Conservation (phyloP, 2,329 filamentous ascomycete species). For the Arthrocladium fulminans region DNA sequence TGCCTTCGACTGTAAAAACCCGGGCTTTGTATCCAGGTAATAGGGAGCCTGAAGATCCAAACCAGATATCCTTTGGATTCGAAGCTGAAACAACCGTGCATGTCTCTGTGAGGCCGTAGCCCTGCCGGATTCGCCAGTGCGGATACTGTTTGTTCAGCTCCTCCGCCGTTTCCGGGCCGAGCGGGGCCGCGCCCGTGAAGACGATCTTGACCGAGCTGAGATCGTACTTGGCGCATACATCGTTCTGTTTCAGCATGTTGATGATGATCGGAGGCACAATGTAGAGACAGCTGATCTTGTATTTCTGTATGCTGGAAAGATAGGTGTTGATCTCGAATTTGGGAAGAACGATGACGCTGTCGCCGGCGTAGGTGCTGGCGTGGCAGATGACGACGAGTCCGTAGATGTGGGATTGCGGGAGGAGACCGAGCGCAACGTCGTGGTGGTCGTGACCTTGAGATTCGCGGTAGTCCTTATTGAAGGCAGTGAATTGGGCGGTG, state of each 20-base stretch:
- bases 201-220: slow-evolving; percentile 56
- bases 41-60: slow-evolving; percentile 64
- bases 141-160: slow-evolving; percentile 56
- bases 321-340: slow-evolving; percentile 66
- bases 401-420: slow-evolving; percentile 78
- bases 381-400: slow-evolving; percentile 63
- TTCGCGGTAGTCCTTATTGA: slow-evolving; percentile 39
- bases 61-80: slow-evolving; percentile 51
- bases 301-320: slow-evolving; percentile 56
- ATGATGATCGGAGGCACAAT: slow-evolving; percentile 78
- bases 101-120: slow-evolving; percentile 73
- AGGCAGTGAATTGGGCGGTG: slow-evolving; percentile 52
- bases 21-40: slow-evolving; percentile 57
- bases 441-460: slow-evolving; percentile 36
- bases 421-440: slow-evolving; percentile 55
- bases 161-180: slow-evolving; percentile 62
- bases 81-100: slow-evolving; percentile 59
- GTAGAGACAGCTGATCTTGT: slow-evolving; percentile 59
- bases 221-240: slow-evolving; percentile 57
- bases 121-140: slow-evolving; percentile 58
- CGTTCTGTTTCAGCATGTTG: slow-evolving; percentile 57
- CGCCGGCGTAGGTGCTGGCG: slow-evolving; percentile 58
- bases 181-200: slow-evolving; percentile 69
- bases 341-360: slow-evolving; percentile 61
- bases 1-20: slow-evolving; percentile 58